Conservation (phyloP, 2,329 filamentous ascomycete species). For the Verticillium tricorpus region DNA sequence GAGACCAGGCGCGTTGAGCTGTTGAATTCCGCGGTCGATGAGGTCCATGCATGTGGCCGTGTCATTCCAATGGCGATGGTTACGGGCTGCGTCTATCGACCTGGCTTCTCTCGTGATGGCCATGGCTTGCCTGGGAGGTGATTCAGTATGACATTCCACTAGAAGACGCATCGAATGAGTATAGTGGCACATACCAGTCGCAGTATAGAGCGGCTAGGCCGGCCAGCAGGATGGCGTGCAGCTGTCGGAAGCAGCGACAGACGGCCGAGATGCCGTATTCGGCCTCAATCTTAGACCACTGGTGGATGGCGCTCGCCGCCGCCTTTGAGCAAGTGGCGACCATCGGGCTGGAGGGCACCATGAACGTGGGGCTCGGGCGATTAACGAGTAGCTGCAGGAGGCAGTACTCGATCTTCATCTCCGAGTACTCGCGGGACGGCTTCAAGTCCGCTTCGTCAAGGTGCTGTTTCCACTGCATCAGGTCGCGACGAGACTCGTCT, state of each 20-base stretch:
- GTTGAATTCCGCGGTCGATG: slow-evolving; percentile 5
- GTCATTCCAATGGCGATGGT: slow-evolving; percentile 8
- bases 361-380: slow-evolving; percentile 18
- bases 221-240: slow-evolving; percentile 16
- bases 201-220: slow-evolving; percentile 18
- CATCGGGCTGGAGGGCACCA: slow-evolving; percentile 18
- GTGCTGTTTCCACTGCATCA: slow-evolving; percentile 15
- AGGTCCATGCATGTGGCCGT: slow-evolving; percentile 10
- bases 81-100: background rate
- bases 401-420: slow-evolving; percentile 19
- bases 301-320: slow-evolving; percentile 14
- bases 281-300: slow-evolving; percentile 14
- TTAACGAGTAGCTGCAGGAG: slow-evolving; percentile 16
- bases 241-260: slow-evolving; percentile 14
- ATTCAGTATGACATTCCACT: background rate
- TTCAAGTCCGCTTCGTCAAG: slow-evolving; percentile 13
- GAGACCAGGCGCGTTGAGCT: slow-evolving; percentile 3
- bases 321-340: slow-evolving; percentile 15
- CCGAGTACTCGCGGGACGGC: slow-evolving; percentile 16
- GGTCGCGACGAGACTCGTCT: slow-evolving; percentile 11
- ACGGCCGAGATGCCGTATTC: slow-evolving; percentile 13
- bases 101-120: background rate
- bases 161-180: background rate
- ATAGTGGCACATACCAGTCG: slow-evolving; percentile 14
- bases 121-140: background rate